Evolutionary conservation across 768 basidiomycete genomes (phyloP), one percentile per base, ranked within the genome.

Genomic region (Calvatia gigantea): DNA sequence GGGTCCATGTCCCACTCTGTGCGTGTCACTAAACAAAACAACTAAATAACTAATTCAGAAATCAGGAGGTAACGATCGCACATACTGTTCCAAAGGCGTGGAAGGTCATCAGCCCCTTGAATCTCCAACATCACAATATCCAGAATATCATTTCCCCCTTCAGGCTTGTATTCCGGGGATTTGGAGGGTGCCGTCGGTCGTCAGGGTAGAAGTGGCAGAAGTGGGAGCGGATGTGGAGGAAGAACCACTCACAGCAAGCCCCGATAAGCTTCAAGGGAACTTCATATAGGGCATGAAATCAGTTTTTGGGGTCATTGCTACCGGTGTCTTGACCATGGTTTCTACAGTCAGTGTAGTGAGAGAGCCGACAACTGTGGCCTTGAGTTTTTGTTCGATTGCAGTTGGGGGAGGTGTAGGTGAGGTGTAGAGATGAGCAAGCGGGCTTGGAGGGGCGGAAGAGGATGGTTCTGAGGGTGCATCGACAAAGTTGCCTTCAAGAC

Each of bases 91-190:
- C 84, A 87, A 56, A 94, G 72, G 65, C 80, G 80, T 0, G 97
- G 97, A 46, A 98, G 72, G 70, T 96, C 94, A 28, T 80, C 79
- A 23, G 93, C 96, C 11, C 83, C 75, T 56, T 85, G 77, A 57
- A 99, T 90, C 72, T 99, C 96, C 21, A 99, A 71, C 85, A 97
- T 90, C 33, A 98, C 95, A 56, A 98, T 94, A 0, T 97, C 96
- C 2, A 96, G 72, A 35, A 97, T 87, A 65, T 98, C 95, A 63
- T 92, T 86, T 4, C 73, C 78, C 0, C 84, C 76, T 15, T 79
- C 80, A 57, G 91, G 81, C 66, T 86, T 86, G 67, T 67, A 75
- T 35, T 58, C 66, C 21, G 63, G 17, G 5, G 0, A 32, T 23
- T 52, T 38, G 39, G 33, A 15, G 35, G 49, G 15, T 19, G 27